Conservation (phyloP, 768 basidiomycete genomes). For the Lactarius indigo region DNA sequence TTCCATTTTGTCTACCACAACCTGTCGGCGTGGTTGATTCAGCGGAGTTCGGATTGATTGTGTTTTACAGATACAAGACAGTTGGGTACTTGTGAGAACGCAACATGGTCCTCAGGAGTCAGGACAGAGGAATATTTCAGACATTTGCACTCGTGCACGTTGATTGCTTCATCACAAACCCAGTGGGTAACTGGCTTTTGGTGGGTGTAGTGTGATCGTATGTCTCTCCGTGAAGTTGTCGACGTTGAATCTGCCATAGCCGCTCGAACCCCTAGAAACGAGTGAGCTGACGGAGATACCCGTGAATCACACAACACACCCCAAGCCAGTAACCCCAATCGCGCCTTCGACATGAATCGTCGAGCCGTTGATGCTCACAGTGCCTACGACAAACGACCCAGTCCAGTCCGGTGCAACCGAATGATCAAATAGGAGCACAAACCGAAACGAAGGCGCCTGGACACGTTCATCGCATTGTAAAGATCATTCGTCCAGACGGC, state of each 20-base stretch:
- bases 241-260: constrained; percentile 51
- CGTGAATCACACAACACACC: constrained; percentile 35
- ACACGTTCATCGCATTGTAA: constrained; percentile 42
- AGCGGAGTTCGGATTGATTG: background rate
- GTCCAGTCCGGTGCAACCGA: background rate
- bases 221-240: constrained; percentile 49
- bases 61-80: background rate
- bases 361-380: constrained; percentile 52
- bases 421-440: background rate
- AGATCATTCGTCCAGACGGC: constrained; percentile 52
- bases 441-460: constrained; percentile 48
- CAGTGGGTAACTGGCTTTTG: constrained; percentile 11
- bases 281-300: background rate
- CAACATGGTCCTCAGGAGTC: background rate
- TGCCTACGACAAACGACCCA: constrained; percentile 36
- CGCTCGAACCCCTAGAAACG: constrained; percentile 33
- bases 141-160: background rate
- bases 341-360: constrained; percentile 45
- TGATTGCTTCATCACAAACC: background rate
- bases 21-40: background rate
- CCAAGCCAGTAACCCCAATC: constrained; percentile 41
- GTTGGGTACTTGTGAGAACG: background rate
- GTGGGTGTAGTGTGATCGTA: constrained; percentile 42
- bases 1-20: too few relatives aligned
- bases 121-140: background rate